These are phyloP conservation scores for Domatiomyces catenatus DNA, from an alignment of 2,329 filamentous ascomycete species.

Conservation along the genomic window DNA sequence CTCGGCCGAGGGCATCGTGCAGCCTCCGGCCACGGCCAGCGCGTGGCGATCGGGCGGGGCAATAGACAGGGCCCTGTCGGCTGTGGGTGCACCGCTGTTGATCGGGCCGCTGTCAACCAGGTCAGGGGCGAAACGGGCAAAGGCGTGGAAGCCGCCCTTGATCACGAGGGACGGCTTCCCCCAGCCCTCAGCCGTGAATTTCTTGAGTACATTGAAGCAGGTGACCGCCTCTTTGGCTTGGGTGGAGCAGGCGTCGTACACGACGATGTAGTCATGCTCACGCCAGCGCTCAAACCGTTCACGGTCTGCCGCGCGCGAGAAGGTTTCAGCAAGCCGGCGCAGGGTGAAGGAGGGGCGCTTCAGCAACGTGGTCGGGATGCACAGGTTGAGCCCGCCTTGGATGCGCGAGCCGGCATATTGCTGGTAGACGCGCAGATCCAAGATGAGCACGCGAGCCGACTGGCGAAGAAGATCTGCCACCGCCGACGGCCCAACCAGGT, in stretches of 20 bases:
- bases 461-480: slow-evolving; percentile 43
- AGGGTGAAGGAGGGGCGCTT: slow-evolving; percentile 85
- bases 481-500: slow-evolving; percentile 39
- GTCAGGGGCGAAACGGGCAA: slow-evolving; percentile 50
- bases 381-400: slow-evolving; percentile 70
- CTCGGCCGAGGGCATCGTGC: slow-evolving; percentile 55
- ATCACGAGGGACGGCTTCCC: slow-evolving; percentile 58
- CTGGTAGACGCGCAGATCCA: slow-evolving; percentile 77
- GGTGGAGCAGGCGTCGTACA: slow-evolving; percentile 67
- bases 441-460: slow-evolving; percentile 46
- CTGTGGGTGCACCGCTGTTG: slow-evolving; percentile 21
- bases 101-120: slow-evolving; percentile 41
- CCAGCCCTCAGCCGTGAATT: slow-evolving; percentile 78
- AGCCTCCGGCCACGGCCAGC: slow-evolving; percentile 75
- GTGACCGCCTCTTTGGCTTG: slow-evolving; percentile 67
- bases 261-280: slow-evolving; percentile 58
- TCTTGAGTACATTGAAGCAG: slow-evolving; percentile 78
- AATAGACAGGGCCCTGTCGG: slow-evolving; percentile 37
- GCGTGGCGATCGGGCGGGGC: slow-evolving; percentile 39
- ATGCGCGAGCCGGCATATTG: slow-evolving; percentile 65
- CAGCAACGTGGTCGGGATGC: slow-evolving; percentile 83
- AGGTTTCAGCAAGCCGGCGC: slow-evolving; percentile 72
- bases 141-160: slow-evolving; percentile 64
- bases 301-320: slow-evolving; percentile 56
- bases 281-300: slow-evolving; percentile 63